Percentiles rank a stretch among this genome's conserved stretches.
phyloP scores from a whole-genome alignment of 768 basidiomycete species.

The Pleurotus pulmonarius region DNA sequence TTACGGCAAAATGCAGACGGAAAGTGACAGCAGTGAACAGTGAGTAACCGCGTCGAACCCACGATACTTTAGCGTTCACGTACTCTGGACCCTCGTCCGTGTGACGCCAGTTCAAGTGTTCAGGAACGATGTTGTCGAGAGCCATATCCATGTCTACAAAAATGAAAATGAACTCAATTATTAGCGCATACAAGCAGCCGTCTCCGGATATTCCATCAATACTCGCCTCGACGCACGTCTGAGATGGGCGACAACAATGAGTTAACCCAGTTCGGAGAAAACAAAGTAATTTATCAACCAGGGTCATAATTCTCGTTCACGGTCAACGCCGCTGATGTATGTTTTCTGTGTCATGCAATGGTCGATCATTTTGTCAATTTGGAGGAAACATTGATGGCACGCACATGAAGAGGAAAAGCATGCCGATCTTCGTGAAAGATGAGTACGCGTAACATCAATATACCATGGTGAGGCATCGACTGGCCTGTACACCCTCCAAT shows the following conservation, averaged over 20 bases:
- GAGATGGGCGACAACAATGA: constrained; percentile 3
- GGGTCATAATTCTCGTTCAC: constrained; percentile 89
- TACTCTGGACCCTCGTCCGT: constrained; percentile 93
- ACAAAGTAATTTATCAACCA: constrained; percentile 37
- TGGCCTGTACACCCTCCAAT: constrained; percentile 61
- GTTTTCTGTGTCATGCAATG: constrained; percentile 29
- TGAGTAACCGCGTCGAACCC: constrained; percentile 3
- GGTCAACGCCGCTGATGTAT: constrained; percentile 76
- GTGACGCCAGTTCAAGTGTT: constrained; percentile 76
- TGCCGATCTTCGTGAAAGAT: constrained; percentile 56
- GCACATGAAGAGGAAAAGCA: constrained; percentile 87
- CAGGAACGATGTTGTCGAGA: constrained; percentile 84
- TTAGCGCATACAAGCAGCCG: constrained; percentile 22
- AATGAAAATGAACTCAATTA: background rate
- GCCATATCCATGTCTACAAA: constrained; percentile 90
- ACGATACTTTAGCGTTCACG: constrained; percentile 22
- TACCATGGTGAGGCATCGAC: constrained; percentile 8
- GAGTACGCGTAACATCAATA: background rate
- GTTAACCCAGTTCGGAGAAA: background rate
- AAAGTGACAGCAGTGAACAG: constrained; percentile 1
- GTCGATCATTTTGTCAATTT: background rate
- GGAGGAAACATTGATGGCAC: constrained; percentile 14
- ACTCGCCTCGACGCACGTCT: constrained; percentile 43
- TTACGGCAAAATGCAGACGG: constrained; percentile 4
- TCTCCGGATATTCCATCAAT: background rate